Evolutionary conservation across 345 rosid genomes (phyloP).

Genomic region (Fremontodendron californicum): DNA sequence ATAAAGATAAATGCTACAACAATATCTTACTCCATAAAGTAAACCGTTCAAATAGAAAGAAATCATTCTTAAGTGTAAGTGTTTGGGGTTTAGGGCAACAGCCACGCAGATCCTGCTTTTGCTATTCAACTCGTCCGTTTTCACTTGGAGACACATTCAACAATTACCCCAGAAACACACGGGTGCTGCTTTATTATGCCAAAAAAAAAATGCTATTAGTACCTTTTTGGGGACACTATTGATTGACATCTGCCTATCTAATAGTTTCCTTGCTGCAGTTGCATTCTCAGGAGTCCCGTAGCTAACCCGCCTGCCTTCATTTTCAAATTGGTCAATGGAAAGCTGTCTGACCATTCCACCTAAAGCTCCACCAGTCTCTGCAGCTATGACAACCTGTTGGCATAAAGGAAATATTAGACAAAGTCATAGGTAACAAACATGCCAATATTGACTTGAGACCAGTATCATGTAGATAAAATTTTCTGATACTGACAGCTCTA

Average conservation of each 20-base stretch:
- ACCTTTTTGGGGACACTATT: constrained; percentile 96
- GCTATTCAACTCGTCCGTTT: neutral
- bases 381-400: constrained; percentile 88
- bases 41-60: neutral
- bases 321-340: constrained; percentile 96
- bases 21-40: neutral
- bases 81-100: neutral
- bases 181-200: neutral
- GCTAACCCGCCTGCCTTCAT: constrained; percentile 95
- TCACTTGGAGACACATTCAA: neutral
- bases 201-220: constrained; percentile 1
- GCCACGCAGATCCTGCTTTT: neutral
- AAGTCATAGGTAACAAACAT: neutral
- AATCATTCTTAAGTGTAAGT: neutral
- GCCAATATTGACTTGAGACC: neutral
- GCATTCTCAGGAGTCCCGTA: constrained; percentile 95
- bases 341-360: constrained; percentile 98
- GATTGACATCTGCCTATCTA: constrained; percentile 96
- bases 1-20: neutral
- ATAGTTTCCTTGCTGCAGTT: constrained; percentile 88
- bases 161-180: neutral
- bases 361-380: constrained; percentile 96
- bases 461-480: neutral
- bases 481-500: constrained; percentile 73
- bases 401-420: constrained; percentile 8